Evolutionary conservation across 139 green algal species (phyloP).

Genomic region (Monoraphidium neglectum): DNA sequence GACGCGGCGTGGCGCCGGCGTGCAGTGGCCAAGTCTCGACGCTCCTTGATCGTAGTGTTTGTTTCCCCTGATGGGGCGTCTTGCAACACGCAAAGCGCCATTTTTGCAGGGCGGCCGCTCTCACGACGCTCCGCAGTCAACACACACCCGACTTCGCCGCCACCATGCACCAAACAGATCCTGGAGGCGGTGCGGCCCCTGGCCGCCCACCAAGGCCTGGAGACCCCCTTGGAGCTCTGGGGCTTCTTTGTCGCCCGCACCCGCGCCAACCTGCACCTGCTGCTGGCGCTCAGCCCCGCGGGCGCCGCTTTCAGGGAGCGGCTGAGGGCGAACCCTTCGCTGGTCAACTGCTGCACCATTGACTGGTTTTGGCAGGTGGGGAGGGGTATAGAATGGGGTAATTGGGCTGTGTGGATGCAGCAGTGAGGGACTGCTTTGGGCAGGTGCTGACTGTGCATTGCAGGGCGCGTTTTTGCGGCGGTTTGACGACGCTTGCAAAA

Average conservation of each 20-base stretch:
- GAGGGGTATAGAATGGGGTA: too few species aligned
- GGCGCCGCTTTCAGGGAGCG: conserved; percentile 74
- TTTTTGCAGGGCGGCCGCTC: too few species aligned
- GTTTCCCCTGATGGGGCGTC: too few species aligned
- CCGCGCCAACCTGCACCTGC: conserved; percentile 67
- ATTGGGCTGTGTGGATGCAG: neutral
- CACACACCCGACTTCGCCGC: too few species aligned
- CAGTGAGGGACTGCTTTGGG: too few species aligned
- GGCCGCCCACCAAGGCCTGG: conserved; percentile 62
- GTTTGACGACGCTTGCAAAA: too few species aligned
- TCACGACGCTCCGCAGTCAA: too few species aligned
- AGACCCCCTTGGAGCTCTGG: conserved; percentile 78
- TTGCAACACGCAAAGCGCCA: too few species aligned
- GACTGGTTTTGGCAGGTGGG: conserved; percentile 54
- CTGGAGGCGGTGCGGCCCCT: conserved; percentile 65
- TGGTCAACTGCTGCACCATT: conserved; percentile 88
- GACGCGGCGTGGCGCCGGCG: too few species aligned
- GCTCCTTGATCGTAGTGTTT: too few species aligned
- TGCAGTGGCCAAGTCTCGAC: too few species aligned
- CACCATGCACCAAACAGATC: conserved; percentile 55
- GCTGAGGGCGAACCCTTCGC: conserved; percentile 72
- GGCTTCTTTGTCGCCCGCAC: conserved; percentile 66
- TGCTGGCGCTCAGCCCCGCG: conserved; percentile 74
- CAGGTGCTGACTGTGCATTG: too few species aligned
- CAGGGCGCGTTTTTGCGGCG: neutral